phyloP scores from a whole-genome alignment of 2,329 filamentous ascomycete species.

The Aspergillus hortae region DNA sequence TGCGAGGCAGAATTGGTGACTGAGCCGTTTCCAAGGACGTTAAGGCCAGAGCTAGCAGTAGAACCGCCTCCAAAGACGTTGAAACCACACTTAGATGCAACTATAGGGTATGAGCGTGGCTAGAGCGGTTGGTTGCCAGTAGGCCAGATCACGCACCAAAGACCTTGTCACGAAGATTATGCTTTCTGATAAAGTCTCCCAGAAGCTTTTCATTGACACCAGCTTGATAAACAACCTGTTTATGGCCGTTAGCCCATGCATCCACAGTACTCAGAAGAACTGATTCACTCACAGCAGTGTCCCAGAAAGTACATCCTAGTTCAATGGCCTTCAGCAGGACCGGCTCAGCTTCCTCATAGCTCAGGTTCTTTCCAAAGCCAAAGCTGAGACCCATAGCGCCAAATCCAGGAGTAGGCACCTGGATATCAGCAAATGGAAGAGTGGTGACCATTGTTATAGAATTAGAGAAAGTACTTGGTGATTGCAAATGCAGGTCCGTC shows the following conservation, averaged over 20 bases:
- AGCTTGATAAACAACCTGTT: constrained; percentile 44
- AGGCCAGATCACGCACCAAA: constrained; percentile 35
- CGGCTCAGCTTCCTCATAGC: constrained; percentile 46
- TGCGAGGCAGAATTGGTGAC: constrained; percentile 47
- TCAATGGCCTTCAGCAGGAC: constrained; percentile 50
- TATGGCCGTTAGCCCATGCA: no score
- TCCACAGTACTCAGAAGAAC: not conserved
- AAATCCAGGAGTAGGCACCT: constrained; percentile 45
- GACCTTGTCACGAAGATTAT: constrained; percentile 50
- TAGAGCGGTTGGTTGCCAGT: not conserved
- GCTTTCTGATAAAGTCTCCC: constrained; percentile 50
- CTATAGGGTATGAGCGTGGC: constrained; percentile 19
- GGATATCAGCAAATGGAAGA: constrained; percentile 37
- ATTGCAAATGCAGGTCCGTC: no score
- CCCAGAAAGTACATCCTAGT: constrained; percentile 46
- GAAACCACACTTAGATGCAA: constrained; percentile 50
- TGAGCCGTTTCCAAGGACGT: constrained; percentile 30
- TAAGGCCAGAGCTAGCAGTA: constrained; percentile 29
- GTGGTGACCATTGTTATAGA: constrained; percentile 37
- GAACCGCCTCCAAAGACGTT: constrained; percentile 31
- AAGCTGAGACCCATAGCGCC: constrained; percentile 51
- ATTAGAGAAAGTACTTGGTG: no score
- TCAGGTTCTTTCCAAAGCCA: constrained; percentile 42
- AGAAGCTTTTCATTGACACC: constrained; percentile 51
- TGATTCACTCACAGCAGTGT: constrained; percentile 39